Evolutionary conservation across 495 filamentous ascomycete genomes (phyloP), one percentile per base, ranked within the genome.

Genomic region (Chaetomium fimeti): DNA sequence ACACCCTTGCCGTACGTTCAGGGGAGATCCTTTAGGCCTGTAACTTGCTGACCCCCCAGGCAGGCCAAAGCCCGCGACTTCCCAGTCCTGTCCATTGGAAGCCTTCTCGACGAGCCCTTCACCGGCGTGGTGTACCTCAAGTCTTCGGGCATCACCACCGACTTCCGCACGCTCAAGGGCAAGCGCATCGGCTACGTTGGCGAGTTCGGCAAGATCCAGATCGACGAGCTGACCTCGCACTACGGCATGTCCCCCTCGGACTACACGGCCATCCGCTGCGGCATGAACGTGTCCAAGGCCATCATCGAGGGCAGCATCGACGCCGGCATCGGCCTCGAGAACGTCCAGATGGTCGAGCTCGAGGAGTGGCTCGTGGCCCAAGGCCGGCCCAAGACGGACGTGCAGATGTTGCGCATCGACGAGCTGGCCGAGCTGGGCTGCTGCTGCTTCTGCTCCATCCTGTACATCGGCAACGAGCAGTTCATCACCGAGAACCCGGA

Each of bases 161-260:
- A 77, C 65, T 88, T 88, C 75, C 80, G 77, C 69, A 85, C 85
- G 60, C 78, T 90, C 63, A 88, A 88, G 76, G 87, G 87, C 62
- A 90, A 88, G 78, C 82, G 78, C 51, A 90, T 89, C 69, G 87
- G 87, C 69, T 90, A 89, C 66, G 87, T 89, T 57, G 86, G 87
- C 49, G 87, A 89, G 70, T 90, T 89, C 62, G 87, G 87, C 72
- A 90, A 90, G 84, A 89, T 89, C 70, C 87, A 88, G 76, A 89
- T 89, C 67, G 87, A 89, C 71, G 87, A 89, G 72, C 83, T 89
- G 54, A 89, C 87, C 61, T 85, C 85, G 66, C 82, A 88, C 80
- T 89, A 89, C 74, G 85, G 84, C 73, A 89, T 89, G 86, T 84
- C 83, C 11, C 79, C 85, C 8, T 78, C 81, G 18, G 85, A 89